phyloP scores from a whole-genome alignment of 1,284 basidiomycete genomes.

The Phlebopus sp. region DNA sequence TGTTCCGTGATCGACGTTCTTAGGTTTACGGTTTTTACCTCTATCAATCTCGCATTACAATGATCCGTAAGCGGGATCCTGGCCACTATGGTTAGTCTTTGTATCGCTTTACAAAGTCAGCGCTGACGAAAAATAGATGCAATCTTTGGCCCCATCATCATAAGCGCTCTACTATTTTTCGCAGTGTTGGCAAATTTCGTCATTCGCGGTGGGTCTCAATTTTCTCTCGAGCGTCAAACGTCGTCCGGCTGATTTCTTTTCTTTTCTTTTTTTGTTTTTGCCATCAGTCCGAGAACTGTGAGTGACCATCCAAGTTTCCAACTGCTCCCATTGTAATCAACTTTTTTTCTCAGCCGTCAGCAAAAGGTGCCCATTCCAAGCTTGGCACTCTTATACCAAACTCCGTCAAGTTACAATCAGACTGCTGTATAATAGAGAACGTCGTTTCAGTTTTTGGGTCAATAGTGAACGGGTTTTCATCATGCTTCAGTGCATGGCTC shows the following conservation, averaged over 20 bases:
- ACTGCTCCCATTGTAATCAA: neutral
- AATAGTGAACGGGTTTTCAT: neutral
- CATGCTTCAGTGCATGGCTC: too few species aligned
- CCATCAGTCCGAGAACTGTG: conserved; percentile 40
- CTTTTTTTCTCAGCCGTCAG: conserved; percentile 17
- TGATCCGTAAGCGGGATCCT: conserved; percentile 90
- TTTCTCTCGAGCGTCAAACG: conserved; percentile 1
- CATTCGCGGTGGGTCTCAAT: conserved; percentile 60
- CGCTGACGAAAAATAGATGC: conserved; percentile 51
- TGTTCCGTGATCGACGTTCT: neutral
- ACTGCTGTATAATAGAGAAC: conserved; percentile 11
- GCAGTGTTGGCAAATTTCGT: conserved; percentile 87
- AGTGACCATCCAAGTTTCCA: conserved; percentile 10
- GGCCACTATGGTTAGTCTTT: conserved; percentile 78
- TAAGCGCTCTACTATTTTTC: conserved; percentile 78
- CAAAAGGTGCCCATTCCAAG: conserved; percentile 31
- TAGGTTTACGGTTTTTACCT: conserved; percentile 85
- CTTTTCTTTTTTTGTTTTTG: neutral
- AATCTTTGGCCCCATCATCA: conserved; percentile 75
- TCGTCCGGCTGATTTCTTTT: neutral
- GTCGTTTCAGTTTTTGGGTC: neutral
- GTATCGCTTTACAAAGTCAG: conserved; percentile 2
- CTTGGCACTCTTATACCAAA: conserved; percentile 24
- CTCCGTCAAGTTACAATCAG: conserved; percentile 18
- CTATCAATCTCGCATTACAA: conserved; percentile 87